Base-by-base conservation (phyloP, 1,284 basidiomycete species). In the Inonotus hispidus region DNA sequence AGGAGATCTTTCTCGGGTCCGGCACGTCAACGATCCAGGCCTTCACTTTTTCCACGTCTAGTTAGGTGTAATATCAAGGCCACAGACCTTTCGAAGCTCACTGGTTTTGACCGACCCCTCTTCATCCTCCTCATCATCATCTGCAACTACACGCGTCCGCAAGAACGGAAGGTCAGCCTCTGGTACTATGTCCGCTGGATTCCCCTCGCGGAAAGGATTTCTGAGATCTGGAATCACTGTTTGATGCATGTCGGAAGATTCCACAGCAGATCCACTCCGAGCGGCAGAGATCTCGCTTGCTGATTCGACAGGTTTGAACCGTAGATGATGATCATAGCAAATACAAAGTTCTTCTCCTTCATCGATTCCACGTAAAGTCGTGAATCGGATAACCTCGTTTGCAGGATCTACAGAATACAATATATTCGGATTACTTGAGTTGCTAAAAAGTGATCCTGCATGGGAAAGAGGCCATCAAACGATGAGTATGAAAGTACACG, bases 11-110 rank as follows among this genome's bases (percentile, higher is more conserved):
- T 49, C 78, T 80, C 16, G 81, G 79, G 65, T 92, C 82, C 0
- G 82, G 80, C n/a, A 96, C 81, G 68, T 94, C 88, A n/a, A 94
- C 84, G 7, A 85, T 87, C 93, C 93, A 97, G 50, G 88, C 88
- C 41, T 84, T 75, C 54, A 88, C 85, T 84, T 2, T 13, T n/a
- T 64, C 27, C 52, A 60, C 65, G 58, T 41, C 39, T 11, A 23
- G 49, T 60, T 23, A 54, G 39, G 23, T 60, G 39, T 58, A 16
- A 25, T 46, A 50, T 53, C 53, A 23, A 64, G 57, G 23, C 50
- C 25, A 25, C 57, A 58, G 50, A 23, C 35, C 35, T 49, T 43
- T 37, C 49, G 53, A n/a, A 25, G 71, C 74, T 49, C 65, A 85
- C 88, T 76, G 66, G 82, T 88, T 52, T 77, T 77, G 49, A 91